A percentile compares a stretch with the other conserved stretches of the same genome.
phyloP scores from a whole-genome alignment of 1,139 yeast species.

The Hanseniaspora sp. region DNA sequence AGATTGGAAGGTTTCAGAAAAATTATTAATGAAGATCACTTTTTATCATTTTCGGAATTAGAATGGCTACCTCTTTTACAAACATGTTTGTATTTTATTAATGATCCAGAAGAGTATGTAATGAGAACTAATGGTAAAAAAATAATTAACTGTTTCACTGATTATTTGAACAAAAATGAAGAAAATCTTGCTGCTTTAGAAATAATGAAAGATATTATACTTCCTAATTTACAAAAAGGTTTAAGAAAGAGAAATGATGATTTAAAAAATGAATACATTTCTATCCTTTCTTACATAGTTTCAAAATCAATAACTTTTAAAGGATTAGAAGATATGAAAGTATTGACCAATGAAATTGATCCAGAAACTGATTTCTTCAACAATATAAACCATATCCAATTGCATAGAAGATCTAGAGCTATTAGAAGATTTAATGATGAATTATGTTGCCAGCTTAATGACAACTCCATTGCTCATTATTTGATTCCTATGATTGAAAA shows the following conservation, averaged over 20 bases:
- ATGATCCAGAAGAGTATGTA: constrained; percentile 71
- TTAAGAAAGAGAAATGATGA: constrained; percentile 52
- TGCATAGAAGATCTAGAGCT: constrained; percentile 78
- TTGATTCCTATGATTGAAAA: constrained; percentile 76
- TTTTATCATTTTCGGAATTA: constrained; percentile 34
- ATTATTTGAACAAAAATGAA: constrained; percentile 37
- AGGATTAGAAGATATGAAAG: constrained; percentile 57
- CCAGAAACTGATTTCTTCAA: constrained; percentile 78
- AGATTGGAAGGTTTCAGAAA: constrained; percentile 55
- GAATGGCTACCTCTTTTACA: constrained; percentile 79
- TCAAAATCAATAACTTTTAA: constrained; percentile 38
- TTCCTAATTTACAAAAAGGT: constrained; percentile 63
- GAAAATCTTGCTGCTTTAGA: constrained; percentile 35
- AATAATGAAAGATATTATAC: constrained; percentile 43
- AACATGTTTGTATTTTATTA: constrained; percentile 57
- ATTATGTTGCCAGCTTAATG: constrained; percentile 36
- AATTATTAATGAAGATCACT: constrained; percentile 48
- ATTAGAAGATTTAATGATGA: constrained; percentile 45
- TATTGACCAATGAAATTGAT: constrained; percentile 53
- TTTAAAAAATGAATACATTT: constrained; percentile 60
- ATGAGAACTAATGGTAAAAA: constrained; percentile 69
- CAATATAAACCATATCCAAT: constrained; percentile 73
- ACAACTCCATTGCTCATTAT: constrained; percentile 62
- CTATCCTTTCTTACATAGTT: constrained; percentile 56
- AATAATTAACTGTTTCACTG: constrained; percentile 55